Conservation (phyloP, 73 alveolate genomes). For the Tetrahymena borealis region DNA sequence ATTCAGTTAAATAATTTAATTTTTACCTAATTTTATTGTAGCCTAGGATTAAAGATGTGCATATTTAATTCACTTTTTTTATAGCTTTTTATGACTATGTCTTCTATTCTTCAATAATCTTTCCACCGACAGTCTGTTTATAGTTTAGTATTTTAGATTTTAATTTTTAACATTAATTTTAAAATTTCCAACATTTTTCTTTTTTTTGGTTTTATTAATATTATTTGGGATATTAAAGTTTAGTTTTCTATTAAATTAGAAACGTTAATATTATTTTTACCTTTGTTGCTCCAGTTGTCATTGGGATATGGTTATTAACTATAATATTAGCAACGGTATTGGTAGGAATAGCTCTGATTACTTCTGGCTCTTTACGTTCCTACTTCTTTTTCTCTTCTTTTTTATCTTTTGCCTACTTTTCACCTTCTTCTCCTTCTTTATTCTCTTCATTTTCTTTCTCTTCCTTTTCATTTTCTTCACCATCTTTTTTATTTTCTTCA, state of each 20-base stretch:
- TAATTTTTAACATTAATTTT: background rate
- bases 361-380: background rate
- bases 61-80: background rate
- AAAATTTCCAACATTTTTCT: no score
- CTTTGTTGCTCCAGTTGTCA: background rate
- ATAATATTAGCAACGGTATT: background rate
- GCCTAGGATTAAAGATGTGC: background rate
- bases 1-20: no score
- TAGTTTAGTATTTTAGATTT: background rate
- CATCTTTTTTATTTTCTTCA: background rate
- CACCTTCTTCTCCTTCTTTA: background rate
- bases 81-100: background rate
- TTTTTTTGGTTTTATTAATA: no score
- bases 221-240: no score
- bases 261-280: no score
- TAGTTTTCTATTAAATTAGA: no score
- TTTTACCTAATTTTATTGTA: background rate
- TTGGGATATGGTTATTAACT: background rate
- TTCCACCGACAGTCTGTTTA: background rate
- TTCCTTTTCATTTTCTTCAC: background rate
- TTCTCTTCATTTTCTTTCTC: background rate
- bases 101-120: background rate
- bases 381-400: background rate
- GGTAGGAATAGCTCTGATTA: background rate
- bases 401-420: background rate